Percentiles rank a stretch among this genome's conserved stretches.
Evolutionary conservation across 2,329 filamentous ascomycete species (phyloP).

Genomic region (Exophiala spinifera): DNA sequence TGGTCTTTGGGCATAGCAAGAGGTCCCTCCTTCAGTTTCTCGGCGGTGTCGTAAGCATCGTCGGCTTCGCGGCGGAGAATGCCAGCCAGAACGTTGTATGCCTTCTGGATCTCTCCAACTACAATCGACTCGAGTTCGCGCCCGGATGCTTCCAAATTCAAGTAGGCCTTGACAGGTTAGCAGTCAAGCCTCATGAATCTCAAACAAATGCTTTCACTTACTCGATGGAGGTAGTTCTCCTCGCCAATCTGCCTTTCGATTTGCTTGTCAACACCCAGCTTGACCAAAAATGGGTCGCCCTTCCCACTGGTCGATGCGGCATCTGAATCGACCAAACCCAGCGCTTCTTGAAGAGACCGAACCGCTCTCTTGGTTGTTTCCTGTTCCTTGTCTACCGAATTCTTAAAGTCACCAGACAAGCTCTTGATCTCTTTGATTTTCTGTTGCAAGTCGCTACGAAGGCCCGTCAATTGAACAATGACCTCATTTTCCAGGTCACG

Average conservation of each 20-base stretch:
- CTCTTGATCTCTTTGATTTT: slow-evolving; percentile 99
- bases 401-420: slow-evolving; percentile 92
- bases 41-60: slow-evolving; percentile 70
- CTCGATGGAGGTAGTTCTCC: slow-evolving; percentile 93
- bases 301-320: slow-evolving; percentile 73
- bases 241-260: slow-evolving; percentile 91
- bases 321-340: slow-evolving; percentile 77
- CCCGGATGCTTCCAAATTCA: slow-evolving; percentile 91
- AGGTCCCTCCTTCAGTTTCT: slow-evolving; percentile 78
- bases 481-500: slow-evolving; percentile 89
- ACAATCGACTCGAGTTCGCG: slow-evolving; percentile 95
- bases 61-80: slow-evolving; percentile 91
- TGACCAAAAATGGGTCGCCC: slow-evolving; percentile 86
- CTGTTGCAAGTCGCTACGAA: slow-evolving; percentile 83
- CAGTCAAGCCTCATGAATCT: not conserved
- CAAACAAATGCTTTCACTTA: slow-evolving; percentile 43
- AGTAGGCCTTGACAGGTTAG: slow-evolving; percentile 65
- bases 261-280: slow-evolving; percentile 81
- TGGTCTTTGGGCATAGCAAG: slow-evolving; percentile 91
- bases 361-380: slow-evolving; percentile 78
- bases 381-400: slow-evolving; percentile 92
- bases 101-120: slow-evolving; percentile 95
- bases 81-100: slow-evolving; percentile 88
- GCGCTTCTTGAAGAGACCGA: slow-evolving; percentile 72
- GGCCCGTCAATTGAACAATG: slow-evolving; percentile 76